phyloP scores from a whole-genome alignment of 1,139 yeast genomes.

The Sugiyamaella xylanicola region DNA sequence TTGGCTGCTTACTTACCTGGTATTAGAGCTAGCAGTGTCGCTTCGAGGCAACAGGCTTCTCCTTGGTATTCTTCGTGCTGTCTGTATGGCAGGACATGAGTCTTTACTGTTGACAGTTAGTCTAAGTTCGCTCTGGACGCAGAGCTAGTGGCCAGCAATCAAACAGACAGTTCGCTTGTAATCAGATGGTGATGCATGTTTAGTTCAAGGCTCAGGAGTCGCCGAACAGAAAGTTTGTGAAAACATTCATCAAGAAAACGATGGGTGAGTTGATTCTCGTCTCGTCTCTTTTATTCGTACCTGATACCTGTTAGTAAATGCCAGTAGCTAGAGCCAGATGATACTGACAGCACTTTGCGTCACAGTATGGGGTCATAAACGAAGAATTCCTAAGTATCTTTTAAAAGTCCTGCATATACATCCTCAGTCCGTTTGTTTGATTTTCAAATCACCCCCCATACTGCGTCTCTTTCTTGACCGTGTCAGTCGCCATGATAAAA shows the following conservation, averaged over 20 bases:
- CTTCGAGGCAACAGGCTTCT: too few species aligned
- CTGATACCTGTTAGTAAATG: not conserved
- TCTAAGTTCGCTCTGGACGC: too few species aligned
- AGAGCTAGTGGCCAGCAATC: not conserved
- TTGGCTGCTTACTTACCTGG: not conserved
- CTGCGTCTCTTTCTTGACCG: too few species aligned
- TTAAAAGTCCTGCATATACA: slow-evolving; percentile 32
- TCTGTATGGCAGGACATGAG: too few species aligned
- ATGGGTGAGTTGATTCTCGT: not conserved
- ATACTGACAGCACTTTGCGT: too few species aligned
- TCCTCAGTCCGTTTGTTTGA: slow-evolving; percentile 19
- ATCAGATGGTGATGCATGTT: slow-evolving; percentile 22
- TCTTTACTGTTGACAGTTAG: too few species aligned
- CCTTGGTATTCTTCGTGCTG: too few species aligned
- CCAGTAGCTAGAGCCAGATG: too few species aligned
- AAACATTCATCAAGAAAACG: slow-evolving; percentile 23
- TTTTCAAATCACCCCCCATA: slow-evolving; percentile 19
- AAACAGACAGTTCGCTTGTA: slow-evolving; percentile 1
- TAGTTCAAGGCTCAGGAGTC: slow-evolving; percentile 20
- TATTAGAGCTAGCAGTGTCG: too few species aligned
- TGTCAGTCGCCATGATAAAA: too few species aligned
- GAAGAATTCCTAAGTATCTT: slow-evolving; percentile 59
- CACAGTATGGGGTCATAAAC: slow-evolving; percentile 55
- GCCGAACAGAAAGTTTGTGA: slow-evolving; percentile 24
- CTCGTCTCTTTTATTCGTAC: not conserved